Conservation (phyloP, 73 alveolate species). For the Symbiodinium natans region DNA sequence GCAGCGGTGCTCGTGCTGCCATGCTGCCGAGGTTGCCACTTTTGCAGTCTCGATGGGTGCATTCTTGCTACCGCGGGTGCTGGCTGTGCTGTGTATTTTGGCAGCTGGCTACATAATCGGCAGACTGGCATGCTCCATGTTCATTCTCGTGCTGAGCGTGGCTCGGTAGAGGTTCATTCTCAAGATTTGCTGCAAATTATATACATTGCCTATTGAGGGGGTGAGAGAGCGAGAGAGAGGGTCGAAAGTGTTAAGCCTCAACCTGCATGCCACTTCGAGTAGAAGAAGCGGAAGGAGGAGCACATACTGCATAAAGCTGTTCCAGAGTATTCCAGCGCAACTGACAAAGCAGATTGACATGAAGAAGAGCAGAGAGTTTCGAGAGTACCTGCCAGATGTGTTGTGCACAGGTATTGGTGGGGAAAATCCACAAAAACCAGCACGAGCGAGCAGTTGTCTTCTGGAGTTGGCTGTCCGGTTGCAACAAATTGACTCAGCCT, state of each 20-base stretch:
- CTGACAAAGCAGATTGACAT: too few species aligned
- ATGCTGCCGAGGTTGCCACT: neutral
- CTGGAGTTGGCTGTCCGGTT: slow-evolving; percentile 29
- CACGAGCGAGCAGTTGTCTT: slow-evolving; percentile 82
- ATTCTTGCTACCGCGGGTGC: slow-evolving; percentile 32
- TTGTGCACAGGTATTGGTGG: slow-evolving; percentile 40
- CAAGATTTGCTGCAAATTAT: too few species aligned
- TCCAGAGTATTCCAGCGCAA: too few species aligned
- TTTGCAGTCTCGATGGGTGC: slow-evolving; percentile 18
- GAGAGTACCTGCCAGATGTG: too few species aligned
- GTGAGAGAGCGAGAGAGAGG: too few species aligned
- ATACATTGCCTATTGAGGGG: too few species aligned
- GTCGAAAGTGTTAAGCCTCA: too few species aligned
- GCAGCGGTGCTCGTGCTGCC: neutral
- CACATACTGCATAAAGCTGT: too few species aligned
- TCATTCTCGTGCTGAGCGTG: slow-evolving; percentile 53
- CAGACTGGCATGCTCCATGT: slow-evolving; percentile 39
- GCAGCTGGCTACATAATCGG: slow-evolving; percentile 17
- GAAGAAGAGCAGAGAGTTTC: too few species aligned
- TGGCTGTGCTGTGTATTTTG: slow-evolving; percentile 13
- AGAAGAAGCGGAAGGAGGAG: neutral
- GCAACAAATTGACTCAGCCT: neutral
- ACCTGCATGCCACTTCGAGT: too few species aligned
- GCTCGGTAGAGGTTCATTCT: neutral
- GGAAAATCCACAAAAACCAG: slow-evolving; percentile 77